These are phyloP conservation scores for Solanum lycopersicoides DNA, from an alignment of 257 asterid species.

Conservation along the genomic window DNA sequence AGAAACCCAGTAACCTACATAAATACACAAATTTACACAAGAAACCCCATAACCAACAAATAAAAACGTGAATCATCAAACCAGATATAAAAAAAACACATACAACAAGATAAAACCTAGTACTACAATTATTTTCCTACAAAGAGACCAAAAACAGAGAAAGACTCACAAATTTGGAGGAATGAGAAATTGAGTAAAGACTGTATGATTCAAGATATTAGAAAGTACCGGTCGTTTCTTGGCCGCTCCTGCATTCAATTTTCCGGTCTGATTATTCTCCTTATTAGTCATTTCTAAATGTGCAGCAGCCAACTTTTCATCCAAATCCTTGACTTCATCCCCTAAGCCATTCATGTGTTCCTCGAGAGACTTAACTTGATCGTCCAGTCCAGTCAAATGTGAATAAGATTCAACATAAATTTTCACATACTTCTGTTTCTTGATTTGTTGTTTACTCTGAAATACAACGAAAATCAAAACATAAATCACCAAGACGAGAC, in stretches of 20 bases:
- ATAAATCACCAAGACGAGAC: too few relatives aligned
- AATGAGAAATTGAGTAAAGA: slow-evolving; percentile 23
- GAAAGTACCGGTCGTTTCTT: slow-evolving; percentile 37
- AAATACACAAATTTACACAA: not conserved
- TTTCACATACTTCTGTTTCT: too few relatives aligned
- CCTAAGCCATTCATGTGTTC: too few relatives aligned
- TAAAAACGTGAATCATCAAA: not conserved
- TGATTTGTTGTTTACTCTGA: too few relatives aligned
- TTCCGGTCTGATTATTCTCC: not conserved
- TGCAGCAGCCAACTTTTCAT: too few relatives aligned
- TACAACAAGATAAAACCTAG: not conserved
- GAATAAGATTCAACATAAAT: too few relatives aligned
- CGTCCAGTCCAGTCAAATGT: too few relatives aligned
- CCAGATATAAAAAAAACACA: not conserved
- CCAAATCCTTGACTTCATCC: too few relatives aligned
- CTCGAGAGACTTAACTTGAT: too few relatives aligned
- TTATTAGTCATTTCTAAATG: too few relatives aligned
- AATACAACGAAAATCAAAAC: too few relatives aligned
- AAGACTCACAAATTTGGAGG: slow-evolving; percentile 50
- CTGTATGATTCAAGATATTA: slow-evolving; percentile 57
- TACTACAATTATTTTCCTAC: too few relatives aligned
- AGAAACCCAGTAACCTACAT: not conserved
- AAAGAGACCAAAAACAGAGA: not conserved
- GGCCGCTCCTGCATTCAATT: slow-evolving; percentile 11
- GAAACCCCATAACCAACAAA: not conserved